Base-by-base conservation (phyloP, 495 filamentous ascomycete genomes). In the Trichocladium uniseriatum region DNA sequence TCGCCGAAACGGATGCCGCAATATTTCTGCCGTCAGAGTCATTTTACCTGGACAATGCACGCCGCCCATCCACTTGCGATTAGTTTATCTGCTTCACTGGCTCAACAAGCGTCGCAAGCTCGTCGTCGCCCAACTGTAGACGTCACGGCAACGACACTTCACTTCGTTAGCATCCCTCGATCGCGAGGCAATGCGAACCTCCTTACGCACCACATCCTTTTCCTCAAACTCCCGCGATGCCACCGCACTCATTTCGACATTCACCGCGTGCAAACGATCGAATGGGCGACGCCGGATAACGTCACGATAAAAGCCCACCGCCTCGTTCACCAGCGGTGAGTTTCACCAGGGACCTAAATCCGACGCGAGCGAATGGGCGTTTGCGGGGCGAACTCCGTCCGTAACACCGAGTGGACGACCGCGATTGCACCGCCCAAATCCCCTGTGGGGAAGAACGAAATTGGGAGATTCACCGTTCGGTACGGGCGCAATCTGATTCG, bases 311-410 rank as follows among this genome's bases (percentile, higher is more conserved):
- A 13, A 15, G 5, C 37, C 27, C 45, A 49, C 46, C 38, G 46
- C 38, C 46, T 19, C 45, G 19, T 42, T 49, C 41, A 39, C 38
- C 47, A 24, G 38, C 46, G 38, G 46, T 42, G 38, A 42, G 46
- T n/a, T n/a, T n/a, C n/a, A n/a, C n/a, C n/a, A n/a, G n/a, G n/a
- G n/a, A n/a, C n/a, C n/a, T n/a, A n/a, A n/a, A n/a, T n/a, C n/a
- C n/a, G n/a, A n/a, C n/a, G n/a, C n/a, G 20, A 29, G 36, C 45
- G 45, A 47, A 38, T 38, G 21, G 15, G 11, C 19, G 35, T 27
- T 18, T 9, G 22, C 21, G 34, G 22, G 1, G 7, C 29, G 24
- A 27, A 24, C 27, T 38, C 5, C 45, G 35, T n/a, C 16, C 24
- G 22, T 31, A 16, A 40, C 27, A 15, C 36, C 45, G 45, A 39